These are phyloP conservation scores for Nemophila menziesii DNA, from an alignment of 257 asterid genomes.

Conservation along the genomic window DNA sequence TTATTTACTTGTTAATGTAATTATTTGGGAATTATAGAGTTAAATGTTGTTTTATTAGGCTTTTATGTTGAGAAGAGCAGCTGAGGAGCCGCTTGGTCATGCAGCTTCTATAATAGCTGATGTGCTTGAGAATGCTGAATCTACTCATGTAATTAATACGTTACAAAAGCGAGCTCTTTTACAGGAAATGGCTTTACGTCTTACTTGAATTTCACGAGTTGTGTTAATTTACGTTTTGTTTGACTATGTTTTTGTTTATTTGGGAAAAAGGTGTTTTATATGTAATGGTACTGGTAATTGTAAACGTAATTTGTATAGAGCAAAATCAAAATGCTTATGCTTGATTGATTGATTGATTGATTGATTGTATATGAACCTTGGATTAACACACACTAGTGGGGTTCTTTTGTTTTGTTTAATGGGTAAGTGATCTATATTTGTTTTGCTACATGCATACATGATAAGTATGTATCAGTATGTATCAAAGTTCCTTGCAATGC, in stretches of 20 bases:
- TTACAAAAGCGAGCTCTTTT: constrained; percentile 83
- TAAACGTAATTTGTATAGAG: too few relatives aligned
- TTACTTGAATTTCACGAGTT: constrained; percentile 28
- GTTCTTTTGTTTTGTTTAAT: too few relatives aligned
- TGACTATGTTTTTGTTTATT: not conserved
- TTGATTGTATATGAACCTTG: too few relatives aligned
- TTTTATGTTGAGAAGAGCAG: constrained; percentile 93
- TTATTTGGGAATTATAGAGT: not conserved
- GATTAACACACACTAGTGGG: too few relatives aligned
- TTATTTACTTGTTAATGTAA: not conserved
- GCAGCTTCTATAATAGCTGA: constrained; percentile 90
- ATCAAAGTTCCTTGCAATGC: too few relatives aligned
- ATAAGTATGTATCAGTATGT: too few relatives aligned
- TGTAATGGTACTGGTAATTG: too few relatives aligned
- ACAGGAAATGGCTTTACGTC: constrained; percentile 90
- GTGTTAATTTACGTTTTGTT: not conserved
- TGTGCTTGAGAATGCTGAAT: constrained; percentile 87
- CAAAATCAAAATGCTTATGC: too few relatives aligned
- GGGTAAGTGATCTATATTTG: too few relatives aligned
- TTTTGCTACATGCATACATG: too few relatives aligned
- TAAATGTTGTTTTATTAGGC: constrained; percentile 36
- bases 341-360: too few relatives aligned
- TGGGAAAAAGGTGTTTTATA: not conserved
- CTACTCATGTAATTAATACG: constrained; percentile 62
- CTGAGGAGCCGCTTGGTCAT: constrained; percentile 96